Base-by-base conservation (phyloP, 2,329 filamentous ascomycete genomes). In the Fusarium proliferatum region DNA sequence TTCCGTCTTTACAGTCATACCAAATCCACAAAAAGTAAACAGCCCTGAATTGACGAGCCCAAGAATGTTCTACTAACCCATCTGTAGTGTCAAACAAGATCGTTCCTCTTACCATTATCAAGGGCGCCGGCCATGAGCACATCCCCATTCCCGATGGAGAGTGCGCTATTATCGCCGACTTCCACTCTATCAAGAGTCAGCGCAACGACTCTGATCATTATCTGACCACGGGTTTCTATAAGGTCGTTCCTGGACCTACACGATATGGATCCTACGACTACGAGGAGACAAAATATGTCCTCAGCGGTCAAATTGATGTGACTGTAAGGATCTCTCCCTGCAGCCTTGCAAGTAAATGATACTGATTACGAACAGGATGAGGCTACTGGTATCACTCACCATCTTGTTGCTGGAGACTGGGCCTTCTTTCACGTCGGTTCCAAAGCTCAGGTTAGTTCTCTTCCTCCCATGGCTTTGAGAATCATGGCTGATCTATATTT, bases 391-490 rank as follows among this genome's bases (percentile, higher is more conserved):
- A 73, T 61, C 9, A 72, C 70, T 21, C 69, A 72, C 33, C 70
- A 73, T 19, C 69, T 72, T 12, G 70, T 72, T 58, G 64, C 69
- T 11, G 70, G 70, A 70, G 70, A 72, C 36, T 72, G 69, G 69
- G 70, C 70, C 42, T 72, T 72, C 52, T 72, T 72, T 34, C 69
- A 72, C 13, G 70, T 72, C 30, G 70, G 70, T 26, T 72, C 70
- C 13, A 72, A 72, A 46, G 70, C 69, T 8, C 69, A 72, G 43
- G 69, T 70, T 19, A 28, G 51, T 51, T 7, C 9, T 12, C 17
- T 17, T 3, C 8, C 21, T 7, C 16, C n/a, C 4, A 1, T n/a
- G 17, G 2, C 19, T 9, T 7, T 10, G 1, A 11, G 0, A 30
- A 0, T 19, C 34, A 10, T 26, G 2, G 10, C 55, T 72, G 13